These are phyloP conservation scores for Chernovozyma aurita DNA, from an alignment of 1,139 yeast genomes.

Conservation along the genomic window DNA sequence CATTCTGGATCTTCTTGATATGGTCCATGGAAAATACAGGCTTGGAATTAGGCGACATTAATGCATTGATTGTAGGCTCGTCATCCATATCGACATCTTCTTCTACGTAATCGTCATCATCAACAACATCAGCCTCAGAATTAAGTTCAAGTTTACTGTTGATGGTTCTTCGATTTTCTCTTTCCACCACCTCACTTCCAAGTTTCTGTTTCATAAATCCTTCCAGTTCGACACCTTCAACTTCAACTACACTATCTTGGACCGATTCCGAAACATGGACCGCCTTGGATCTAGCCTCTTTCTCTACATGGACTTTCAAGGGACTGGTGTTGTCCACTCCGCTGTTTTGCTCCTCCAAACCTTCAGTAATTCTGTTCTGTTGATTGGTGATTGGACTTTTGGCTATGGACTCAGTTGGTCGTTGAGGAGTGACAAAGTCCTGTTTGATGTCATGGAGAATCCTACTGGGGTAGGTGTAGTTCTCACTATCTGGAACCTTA, in stretches of 20 bases:
- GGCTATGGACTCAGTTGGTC: constrained; percentile 42
- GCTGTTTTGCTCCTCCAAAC: not conserved
- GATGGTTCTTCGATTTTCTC: not conserved
- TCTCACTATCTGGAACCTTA: constrained; percentile 1
- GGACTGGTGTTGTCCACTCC: constrained; percentile 22
- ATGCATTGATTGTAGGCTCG: constrained; percentile 29
- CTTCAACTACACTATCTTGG: not conserved
- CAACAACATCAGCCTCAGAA: constrained; percentile 1
- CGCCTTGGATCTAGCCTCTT: not conserved
- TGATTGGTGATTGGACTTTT: constrained; percentile 38
- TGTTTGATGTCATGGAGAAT: constrained; percentile 15
- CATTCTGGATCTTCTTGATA: constrained; percentile 25
- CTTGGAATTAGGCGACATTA: constrained; percentile 33
- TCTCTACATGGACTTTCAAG: constrained; percentile 13
- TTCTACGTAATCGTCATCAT: constrained; percentile 7
- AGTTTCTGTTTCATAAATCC: too few species aligned
- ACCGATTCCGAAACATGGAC: not conserved
- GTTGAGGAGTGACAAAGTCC: constrained; percentile 34
- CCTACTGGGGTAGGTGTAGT: constrained; percentile 20
- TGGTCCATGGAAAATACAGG: constrained; percentile 33
- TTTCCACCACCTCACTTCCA: too few species aligned
- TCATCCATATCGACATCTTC: constrained; percentile 8
- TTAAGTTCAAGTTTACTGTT: not conserved
- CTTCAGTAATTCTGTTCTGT: constrained; percentile 19
- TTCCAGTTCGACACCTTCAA: too few species aligned